Conservation (phyloP, 2,329 filamentous ascomycete species). For the Alternaria conjuncta region DNA sequence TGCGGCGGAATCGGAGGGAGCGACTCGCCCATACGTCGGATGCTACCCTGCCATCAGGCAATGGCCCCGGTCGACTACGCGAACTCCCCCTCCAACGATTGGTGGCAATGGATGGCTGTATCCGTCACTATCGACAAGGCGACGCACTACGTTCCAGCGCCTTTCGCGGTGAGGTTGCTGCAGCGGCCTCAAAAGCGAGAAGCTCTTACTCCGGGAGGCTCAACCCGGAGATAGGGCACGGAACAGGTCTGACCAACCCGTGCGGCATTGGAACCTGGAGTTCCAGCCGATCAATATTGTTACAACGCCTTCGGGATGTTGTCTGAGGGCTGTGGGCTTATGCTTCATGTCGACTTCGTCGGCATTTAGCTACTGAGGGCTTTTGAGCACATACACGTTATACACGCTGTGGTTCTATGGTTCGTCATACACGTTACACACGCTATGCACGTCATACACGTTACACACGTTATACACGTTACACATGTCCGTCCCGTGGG, state of each 20-base stretch:
- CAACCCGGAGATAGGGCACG: slow-evolving; percentile 3
- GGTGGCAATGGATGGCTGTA: neutral
- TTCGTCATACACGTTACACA: neutral
- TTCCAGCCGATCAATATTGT: neutral
- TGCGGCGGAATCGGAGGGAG: neutral
- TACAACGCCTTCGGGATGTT: slow-evolving; percentile 8
- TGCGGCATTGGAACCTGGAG: neutral
- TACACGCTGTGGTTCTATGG: neutral
- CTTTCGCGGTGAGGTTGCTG: slow-evolving; percentile 3
- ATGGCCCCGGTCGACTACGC: neutral
- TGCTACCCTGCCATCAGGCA: neutral
- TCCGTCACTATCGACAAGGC: neutral
- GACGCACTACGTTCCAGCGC: neutral
- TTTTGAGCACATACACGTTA: slow-evolving; percentile 6
- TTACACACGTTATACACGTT: neutral
- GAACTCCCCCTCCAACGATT: neutral
- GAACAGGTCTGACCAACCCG: slow-evolving; percentile 24
- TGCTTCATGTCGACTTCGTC: slow-evolving; percentile 1
- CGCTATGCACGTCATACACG: neutral
- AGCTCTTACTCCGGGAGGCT: neutral
- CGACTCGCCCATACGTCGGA: neutral
- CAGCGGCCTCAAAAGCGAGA: neutral
- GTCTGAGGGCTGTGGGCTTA: neutral
- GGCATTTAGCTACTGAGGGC: slow-evolving; percentile 8
- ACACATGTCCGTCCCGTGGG: slow-evolving; percentile 5